Evolutionary conservation across 2,329 filamentous ascomycete genomes (phyloP).

Genomic region (Pseudocercospora eumusae): DNA sequence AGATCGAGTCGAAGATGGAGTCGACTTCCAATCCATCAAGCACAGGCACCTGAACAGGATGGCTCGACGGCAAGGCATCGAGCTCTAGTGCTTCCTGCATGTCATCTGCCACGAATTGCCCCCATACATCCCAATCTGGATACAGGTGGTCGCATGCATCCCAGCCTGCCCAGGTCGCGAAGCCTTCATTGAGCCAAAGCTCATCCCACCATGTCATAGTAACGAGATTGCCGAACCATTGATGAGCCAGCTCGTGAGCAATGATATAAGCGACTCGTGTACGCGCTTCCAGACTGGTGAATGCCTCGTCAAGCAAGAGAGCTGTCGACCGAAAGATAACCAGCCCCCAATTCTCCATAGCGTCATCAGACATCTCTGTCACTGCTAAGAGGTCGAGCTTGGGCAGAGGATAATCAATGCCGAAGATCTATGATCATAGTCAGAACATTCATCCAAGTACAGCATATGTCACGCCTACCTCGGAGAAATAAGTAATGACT

Average conservation of each 20-base stretch:
- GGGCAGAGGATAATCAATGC: conserved; percentile 87
- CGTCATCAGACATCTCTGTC: conserved; percentile 81
- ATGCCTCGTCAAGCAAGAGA: conserved; percentile 91
- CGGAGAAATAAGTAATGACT: conserved; percentile 94
- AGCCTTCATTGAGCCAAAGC: conserved; percentile 89
- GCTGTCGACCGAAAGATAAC: conserved; percentile 91
- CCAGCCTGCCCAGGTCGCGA: conserved; percentile 98
- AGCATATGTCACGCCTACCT: conserved; percentile 46
- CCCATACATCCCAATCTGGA: conserved; percentile 97
- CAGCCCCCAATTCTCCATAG: conserved; percentile 96
- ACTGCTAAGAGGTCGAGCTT: conserved; percentile 90
- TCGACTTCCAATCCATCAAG: conserved; percentile 92
- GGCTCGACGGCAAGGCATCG: conserved; percentile 85
- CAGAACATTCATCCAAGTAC: neutral
- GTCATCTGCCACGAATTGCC: conserved; percentile 93
- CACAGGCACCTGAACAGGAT: conserved; percentile 95
- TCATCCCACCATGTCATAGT: conserved; percentile 85
- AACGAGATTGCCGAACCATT: conserved; percentile 94
- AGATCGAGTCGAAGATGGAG: conserved; percentile 96
- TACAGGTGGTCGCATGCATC: conserved; percentile 86
- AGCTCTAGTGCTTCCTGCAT: conserved; percentile 89
- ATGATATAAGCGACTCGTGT: conserved; percentile 96
- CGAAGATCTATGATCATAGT: conserved; percentile 62
- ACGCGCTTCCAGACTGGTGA: conserved; percentile 85
- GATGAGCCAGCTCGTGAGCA: conserved; percentile 94